A percentile compares a stretch with the other conserved stretches of the same genome.
Conservation (phyloP, 805 yeast species). For the Ogataea zsoltii region DNA sequence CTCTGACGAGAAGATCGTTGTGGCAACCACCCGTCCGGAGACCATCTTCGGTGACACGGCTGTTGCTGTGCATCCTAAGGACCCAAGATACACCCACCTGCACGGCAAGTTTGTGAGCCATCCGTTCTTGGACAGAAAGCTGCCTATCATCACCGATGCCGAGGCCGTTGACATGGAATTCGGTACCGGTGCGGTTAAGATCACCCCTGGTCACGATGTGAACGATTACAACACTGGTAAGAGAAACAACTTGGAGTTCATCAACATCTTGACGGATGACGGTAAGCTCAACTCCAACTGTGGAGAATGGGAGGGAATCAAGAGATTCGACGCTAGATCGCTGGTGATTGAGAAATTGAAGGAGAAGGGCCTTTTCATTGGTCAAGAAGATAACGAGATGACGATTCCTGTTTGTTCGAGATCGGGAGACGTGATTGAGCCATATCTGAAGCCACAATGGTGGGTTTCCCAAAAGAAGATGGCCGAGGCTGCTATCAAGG, state of each 20-base stretch:
- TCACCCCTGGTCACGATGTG: conserved; percentile 97
- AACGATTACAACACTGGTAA: conserved; percentile 97
- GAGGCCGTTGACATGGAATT: conserved; percentile 99
- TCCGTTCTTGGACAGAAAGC: conserved; percentile 81
- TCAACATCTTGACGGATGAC: conserved; percentile 89
- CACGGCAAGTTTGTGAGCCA: conserved; percentile 92
- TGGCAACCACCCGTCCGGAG: conserved; percentile 99
- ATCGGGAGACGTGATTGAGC: conserved; percentile 97
- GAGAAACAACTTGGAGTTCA: conserved; percentile 83
- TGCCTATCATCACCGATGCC: conserved; percentile 86
- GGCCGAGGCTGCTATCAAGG: conserved; percentile 85
- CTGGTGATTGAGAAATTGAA: conserved; percentile 79
- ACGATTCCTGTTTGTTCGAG: conserved; percentile 90
- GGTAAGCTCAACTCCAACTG: conserved; percentile 89
- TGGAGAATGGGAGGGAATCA: conserved; percentile 90
- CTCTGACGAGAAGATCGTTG: conserved; percentile 81
- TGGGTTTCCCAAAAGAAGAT: conserved; percentile 91
- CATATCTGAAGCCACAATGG: conserved; percentile 98
- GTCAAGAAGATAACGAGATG: conserved; percentile 94
- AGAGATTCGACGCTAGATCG: conserved; percentile 92
- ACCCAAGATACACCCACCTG: conserved; percentile 86
- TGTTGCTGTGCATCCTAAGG: conserved; percentile 96
- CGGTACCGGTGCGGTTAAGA: conserved; percentile 99
- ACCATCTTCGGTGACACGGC: conserved; percentile 98
- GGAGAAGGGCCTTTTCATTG: conserved; percentile 72